These are phyloP conservation scores for Oldenlandia corymbosa DNA, from an alignment of 257 asterid genomes.

Conservation along the genomic window DNA sequence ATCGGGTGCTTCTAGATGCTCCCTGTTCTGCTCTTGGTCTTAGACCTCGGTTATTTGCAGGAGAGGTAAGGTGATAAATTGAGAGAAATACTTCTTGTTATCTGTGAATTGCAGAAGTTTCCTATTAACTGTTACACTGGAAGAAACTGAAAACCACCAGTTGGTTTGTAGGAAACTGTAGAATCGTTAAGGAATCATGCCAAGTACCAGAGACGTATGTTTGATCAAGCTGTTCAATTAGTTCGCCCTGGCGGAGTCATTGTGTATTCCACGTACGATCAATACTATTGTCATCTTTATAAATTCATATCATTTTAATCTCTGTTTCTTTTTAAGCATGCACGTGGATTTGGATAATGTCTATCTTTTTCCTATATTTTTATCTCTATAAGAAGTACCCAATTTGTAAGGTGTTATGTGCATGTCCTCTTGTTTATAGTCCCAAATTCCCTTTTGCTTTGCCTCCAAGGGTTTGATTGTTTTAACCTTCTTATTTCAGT, in stretches of 20 bases:
- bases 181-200: conserved; percentile 81
- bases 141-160: conserved; percentile 3
- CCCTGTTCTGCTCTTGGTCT: conserved; percentile 99
- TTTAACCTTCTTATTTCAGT: no score
- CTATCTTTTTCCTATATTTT: no score
- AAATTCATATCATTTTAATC: neutral
- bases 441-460: no score
- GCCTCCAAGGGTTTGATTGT: no score
- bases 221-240: conserved; percentile 97
- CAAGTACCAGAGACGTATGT: conserved; percentile 82
- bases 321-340: neutral
- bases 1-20: conserved; percentile 97
- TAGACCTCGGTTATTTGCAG: conserved; percentile 87
- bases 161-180: conserved; percentile 54
- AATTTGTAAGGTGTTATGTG: no score
- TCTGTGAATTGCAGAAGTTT: neutral
- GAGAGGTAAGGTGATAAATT: conserved; percentile 51
- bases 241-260: conserved; percentile 96
- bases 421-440: no score
- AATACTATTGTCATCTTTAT: conserved; percentile 1
- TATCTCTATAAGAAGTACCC: no score
- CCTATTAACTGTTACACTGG: neutral
- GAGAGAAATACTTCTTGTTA: conserved; percentile 3
- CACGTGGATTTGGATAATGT: no score
- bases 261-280: conserved; percentile 95